A percentile compares a stretch with the other conserved stretches of the same genome.
Conservation (phyloP, 768 basidiomycete genomes). For the Amanita rubescens region DNA sequence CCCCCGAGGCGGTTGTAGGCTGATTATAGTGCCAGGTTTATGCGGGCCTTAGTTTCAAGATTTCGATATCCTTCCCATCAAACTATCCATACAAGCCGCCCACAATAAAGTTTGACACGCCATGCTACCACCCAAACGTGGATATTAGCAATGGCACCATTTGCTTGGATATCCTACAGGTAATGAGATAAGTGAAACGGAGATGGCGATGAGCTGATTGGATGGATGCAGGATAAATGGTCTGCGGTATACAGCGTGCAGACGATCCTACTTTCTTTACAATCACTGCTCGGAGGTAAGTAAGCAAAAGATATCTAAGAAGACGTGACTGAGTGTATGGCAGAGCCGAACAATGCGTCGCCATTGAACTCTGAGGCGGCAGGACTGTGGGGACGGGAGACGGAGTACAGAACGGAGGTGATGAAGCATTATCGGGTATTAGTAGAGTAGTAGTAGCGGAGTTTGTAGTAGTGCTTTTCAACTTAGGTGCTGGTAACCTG, state of each 20-base stretch:
- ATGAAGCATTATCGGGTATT: conserved; percentile 5
- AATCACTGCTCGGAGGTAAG: conserved; percentile 81
- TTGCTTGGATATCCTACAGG: conserved; percentile 88
- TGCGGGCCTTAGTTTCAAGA: conserved; percentile 71
- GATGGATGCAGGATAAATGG: conserved; percentile 81
- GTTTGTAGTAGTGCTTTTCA: too few species aligned
- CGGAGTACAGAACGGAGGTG: conserved; percentile 3
- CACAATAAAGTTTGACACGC: conserved; percentile 79
- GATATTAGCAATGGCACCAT: conserved; percentile 72
- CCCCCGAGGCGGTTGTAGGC: background rate
- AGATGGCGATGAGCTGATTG: background rate
- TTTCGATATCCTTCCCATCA: conserved; percentile 77
- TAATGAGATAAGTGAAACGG: conserved; percentile 16
- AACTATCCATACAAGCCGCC: conserved; percentile 89
- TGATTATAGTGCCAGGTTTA: conserved; percentile 48
- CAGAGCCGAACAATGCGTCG: conserved; percentile 91
- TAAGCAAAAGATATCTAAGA: conserved; percentile 6
- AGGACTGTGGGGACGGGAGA: conserved; percentile 49
- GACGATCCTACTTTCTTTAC: conserved; percentile 81
- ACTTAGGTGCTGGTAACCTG: too few species aligned
- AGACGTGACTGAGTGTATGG: conserved; percentile 4
- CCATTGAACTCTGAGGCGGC: conserved; percentile 87
- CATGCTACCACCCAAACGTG: conserved; percentile 90
- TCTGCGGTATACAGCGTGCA: conserved; percentile 90
- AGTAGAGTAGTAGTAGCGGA: background rate